Conservation (phyloP, 306 rosid species). For the Dryas drummondii region DNA sequence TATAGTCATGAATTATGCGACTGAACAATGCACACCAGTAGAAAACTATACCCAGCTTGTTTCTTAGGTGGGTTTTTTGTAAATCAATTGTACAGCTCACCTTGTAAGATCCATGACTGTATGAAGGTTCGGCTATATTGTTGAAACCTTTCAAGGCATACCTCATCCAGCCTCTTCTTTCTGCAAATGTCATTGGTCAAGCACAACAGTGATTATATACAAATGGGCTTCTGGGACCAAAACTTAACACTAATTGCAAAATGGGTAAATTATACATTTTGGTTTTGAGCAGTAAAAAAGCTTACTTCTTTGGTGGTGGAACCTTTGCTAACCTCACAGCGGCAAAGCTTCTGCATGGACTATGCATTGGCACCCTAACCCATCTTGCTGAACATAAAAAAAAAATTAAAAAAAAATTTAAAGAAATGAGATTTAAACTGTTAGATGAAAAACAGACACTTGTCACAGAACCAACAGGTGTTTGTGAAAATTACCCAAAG, state of each 20-base stretch:
- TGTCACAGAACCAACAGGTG: background rate
- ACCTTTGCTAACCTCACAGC: slow-evolving; percentile 47
- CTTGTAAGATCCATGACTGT: slow-evolving; percentile 95
- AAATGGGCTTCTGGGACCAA: background rate
- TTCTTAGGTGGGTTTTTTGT: background rate
- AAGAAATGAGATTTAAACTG: background rate
- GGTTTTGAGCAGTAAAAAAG: slow-evolving; percentile 12
- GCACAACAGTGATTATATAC: background rate
- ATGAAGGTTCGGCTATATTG: slow-evolving; percentile 82
- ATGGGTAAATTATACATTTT: background rate
- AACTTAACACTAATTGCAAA: background rate
- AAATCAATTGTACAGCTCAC: slow-evolving; percentile 34
- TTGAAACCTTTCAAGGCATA: slow-evolving; percentile 72
- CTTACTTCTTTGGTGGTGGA: slow-evolving; percentile 60
- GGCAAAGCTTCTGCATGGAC: slow-evolving; percentile 47
- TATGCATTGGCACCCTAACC: slow-evolving; percentile 34
- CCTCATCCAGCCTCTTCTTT: slow-evolving; percentile 79
- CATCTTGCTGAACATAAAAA: slow-evolving; percentile 38
- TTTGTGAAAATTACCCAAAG: slow-evolving; percentile 12
- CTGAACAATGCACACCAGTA: background rate
- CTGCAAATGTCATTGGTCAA: slow-evolving; percentile 33
- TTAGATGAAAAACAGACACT: slow-evolving; percentile 10
- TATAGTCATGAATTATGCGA: too few species aligned
- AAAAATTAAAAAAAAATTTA: too few species aligned
- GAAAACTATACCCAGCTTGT: background rate